Evolutionary conservation across 257 asterid genomes (phyloP).

Genomic region (Solanum peruvianum): DNA sequence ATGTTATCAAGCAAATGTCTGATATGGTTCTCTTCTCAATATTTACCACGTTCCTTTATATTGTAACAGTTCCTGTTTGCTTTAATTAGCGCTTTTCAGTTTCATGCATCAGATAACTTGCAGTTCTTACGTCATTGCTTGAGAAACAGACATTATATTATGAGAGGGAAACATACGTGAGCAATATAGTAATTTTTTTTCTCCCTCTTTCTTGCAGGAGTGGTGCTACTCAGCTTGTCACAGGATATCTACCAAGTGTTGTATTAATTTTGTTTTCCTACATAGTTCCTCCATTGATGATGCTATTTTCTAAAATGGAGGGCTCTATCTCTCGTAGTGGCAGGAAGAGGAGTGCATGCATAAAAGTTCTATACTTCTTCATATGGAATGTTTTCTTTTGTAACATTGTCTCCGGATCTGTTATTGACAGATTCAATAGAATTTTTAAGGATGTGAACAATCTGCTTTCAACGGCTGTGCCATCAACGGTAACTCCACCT

Average conservation of each 20-base stretch:
- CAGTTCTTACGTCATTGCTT: neutral
- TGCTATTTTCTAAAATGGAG: constrained; percentile 64
- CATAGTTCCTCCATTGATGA: constrained; percentile 64
- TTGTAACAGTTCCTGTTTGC: neutral
- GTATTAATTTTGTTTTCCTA: constrained; percentile 47
- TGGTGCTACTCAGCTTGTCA: constrained; percentile 38
- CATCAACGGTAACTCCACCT: constrained; percentile 39
- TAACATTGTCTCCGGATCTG: constrained; percentile 64
- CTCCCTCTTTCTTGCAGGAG: constrained; percentile 26
- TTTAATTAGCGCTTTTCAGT: neutral
- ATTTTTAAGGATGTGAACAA: constrained; percentile 33
- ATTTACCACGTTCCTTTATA: neutral
- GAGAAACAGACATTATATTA: neutral
- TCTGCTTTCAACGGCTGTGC: constrained; percentile 70
- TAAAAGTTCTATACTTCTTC: constrained; percentile 54
- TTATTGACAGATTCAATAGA: constrained; percentile 32
- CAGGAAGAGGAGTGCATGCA: constrained; percentile 71
- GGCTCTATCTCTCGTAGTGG: constrained; percentile 78
- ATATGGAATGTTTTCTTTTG: constrained; percentile 89
- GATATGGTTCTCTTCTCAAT: neutral
- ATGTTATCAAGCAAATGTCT: neutral
- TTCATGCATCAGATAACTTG: neutral
- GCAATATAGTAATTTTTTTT: neutral
- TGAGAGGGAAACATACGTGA: neutral
- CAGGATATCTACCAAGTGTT: constrained; percentile 87